phyloP scores from a whole-genome alignment of 202 grass and related monocot species.

The Panicum hallii region DNA sequence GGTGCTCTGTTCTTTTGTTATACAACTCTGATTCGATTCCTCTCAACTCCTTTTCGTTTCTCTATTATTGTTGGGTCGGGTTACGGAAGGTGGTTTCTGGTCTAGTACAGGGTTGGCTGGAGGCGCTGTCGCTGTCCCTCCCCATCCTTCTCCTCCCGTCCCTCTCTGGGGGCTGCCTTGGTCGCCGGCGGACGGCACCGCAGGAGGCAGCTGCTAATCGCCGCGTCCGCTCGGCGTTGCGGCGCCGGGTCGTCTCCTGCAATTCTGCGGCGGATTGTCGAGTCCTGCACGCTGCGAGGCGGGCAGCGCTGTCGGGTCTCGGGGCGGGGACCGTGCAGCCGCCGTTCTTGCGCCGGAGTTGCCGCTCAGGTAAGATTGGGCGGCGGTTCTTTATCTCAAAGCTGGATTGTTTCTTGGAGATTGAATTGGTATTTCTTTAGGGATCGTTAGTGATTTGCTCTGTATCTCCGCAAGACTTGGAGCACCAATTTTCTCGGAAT shows the following conservation, averaged over 20 bases:
- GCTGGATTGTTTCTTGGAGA: neutral
- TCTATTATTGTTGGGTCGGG: constrained; percentile 7
- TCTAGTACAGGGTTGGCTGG: neutral
- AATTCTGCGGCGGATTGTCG: neutral
- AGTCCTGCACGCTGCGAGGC: neutral
- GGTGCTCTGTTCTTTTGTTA: neutral
- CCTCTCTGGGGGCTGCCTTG: neutral
- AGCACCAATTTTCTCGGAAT: neutral
- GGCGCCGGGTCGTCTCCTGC: neutral
- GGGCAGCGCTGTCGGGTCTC: too few relatives aligned
- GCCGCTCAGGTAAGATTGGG: constrained; percentile 23
- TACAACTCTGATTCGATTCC: neutral
- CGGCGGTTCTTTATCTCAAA: too few relatives aligned
- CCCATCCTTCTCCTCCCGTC: neutral
- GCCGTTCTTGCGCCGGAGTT: constrained; percentile 9
- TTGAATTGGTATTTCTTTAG: neutral
- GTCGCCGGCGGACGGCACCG: neutral
- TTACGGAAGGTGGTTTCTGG: neutral
- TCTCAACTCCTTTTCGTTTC: neutral
- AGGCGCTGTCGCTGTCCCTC: neutral
- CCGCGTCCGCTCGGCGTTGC: neutral
- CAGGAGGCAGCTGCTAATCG: neutral
- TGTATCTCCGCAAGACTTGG: constrained; percentile 22
- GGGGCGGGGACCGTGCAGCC: too few relatives aligned
- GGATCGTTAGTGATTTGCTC: neutral